Base-by-base conservation (phyloP, 2,329 filamentous ascomycete species). In the Fusarium fracticaudum region DNA sequence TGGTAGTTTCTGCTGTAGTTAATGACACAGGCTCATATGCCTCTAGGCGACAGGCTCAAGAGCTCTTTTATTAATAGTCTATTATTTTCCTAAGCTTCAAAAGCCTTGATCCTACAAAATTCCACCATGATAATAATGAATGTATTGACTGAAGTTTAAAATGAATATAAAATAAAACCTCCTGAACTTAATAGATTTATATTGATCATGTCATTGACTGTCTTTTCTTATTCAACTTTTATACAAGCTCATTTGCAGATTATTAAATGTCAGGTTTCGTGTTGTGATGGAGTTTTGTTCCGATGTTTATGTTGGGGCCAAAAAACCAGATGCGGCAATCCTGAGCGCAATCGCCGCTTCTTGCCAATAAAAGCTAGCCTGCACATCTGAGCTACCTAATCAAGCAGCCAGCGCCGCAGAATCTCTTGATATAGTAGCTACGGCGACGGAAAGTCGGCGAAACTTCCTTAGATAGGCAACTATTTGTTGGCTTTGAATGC, bases 331-430 rank as follows among this genome's bases (percentile, higher is more conserved):
- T 26, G 1, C 9, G 6, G 50, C 4, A 37, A 26, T 38, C 3
- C 0, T 4, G 9, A 20, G 13, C 5, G 3, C 0, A 3, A 1
- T 37, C 50, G 33, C n/a, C 50, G 18, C 0, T 1, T 12, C 9
- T 9, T 53, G 17, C 50, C 9, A 8, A 10, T 5, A 22, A 2
- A 2, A 6, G 50, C 13, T 53, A 54, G 45, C 13, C 8, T 4
- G 1, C 20, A 14, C 5, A 1, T 8, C 1, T 9, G 13, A 7
- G 7, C 0, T 11, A 3, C 33, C 8, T 0, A 20, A 37, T 14
- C 3, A 4, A 20, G n/a, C 13, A 53, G 6, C n/a, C 20, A 5
- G 0, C 0, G 1, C 31, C 31, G 31, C 3, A 0, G 0, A 0
- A 3, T 20, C 4, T 35, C 37, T 8, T 0, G 1, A 31, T n/a